A percentile compares a stretch with the other conserved stretches of the same genome.
Evolutionary conservation across 169 alveolate genomes (phyloP).

Genomic region (Sarcocystis neurona): DNA sequence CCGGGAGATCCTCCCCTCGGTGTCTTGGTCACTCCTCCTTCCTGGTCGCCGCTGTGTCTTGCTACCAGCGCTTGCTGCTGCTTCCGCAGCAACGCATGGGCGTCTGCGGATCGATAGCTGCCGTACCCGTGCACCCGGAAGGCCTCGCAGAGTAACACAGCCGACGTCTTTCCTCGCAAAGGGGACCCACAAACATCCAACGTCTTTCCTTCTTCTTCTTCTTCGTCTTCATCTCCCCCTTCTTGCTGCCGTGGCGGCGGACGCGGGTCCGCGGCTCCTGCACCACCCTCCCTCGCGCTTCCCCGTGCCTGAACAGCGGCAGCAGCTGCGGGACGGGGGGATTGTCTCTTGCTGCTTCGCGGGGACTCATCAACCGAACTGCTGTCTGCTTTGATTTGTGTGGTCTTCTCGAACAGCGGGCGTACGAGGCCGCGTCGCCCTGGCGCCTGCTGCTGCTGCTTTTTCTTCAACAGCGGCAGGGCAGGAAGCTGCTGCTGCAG

Average conservation of each 20-base stretch:
- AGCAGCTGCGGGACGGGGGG: too few species aligned
- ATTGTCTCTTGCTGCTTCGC: too few species aligned
- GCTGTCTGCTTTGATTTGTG: too few species aligned
- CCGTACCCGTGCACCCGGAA: conserved; percentile 59
- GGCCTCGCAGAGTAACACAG: conserved; percentile 65
- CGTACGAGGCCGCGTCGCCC: too few species aligned
- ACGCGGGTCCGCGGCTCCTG: neutral
- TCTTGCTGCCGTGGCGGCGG: neutral
- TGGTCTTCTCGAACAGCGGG: too few species aligned
- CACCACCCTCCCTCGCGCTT: neutral
- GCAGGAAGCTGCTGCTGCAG: neutral
- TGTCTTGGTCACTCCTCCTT: neutral
- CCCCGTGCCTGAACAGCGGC: too few species aligned
- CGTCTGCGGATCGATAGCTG: conserved; percentile 36
- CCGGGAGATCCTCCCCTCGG: neutral
- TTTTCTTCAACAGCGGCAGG: neutral
- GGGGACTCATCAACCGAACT: too few species aligned
- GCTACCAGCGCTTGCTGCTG: conserved; percentile 6
- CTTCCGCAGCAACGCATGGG: neutral
- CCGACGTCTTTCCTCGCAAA: neutral
- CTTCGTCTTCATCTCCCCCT: neutral
- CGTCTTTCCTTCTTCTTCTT: neutral
- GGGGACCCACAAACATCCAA: neutral
- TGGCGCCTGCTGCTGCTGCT: too few species aligned
- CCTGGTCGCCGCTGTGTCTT: too few species aligned